Evolutionary conservation across 202 grass and related monocot genomes (phyloP).

Genomic region (Bolboschoenoplectus hybrid): DNA sequence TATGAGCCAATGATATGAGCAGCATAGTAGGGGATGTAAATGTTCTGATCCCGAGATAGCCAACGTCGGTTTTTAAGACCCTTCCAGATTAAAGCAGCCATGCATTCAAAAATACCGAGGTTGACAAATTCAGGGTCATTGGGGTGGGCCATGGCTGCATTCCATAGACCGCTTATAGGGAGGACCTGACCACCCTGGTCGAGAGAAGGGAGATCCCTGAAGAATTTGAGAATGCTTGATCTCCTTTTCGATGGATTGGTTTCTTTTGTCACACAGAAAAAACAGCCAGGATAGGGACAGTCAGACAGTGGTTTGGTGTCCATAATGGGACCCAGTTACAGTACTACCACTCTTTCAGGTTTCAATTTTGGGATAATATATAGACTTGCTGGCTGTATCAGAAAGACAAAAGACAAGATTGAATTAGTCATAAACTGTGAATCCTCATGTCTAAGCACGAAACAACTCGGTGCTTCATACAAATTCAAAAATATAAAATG

Average conservation of each 20-base stretch:
- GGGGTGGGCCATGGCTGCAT: slow-evolving; percentile 85
- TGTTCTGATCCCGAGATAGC: slow-evolving; percentile 91
- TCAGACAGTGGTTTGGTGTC: slow-evolving; percentile 59
- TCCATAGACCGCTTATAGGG: slow-evolving; percentile 88
- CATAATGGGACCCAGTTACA: slow-evolving; percentile 27
- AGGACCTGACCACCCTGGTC: slow-evolving; percentile 96
- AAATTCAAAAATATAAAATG: background rate
- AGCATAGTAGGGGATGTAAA: slow-evolving; percentile 92
- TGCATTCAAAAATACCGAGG: slow-evolving; percentile 94
- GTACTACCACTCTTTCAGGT: background rate
- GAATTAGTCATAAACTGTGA: background rate
- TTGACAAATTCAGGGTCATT: slow-evolving; percentile 95
- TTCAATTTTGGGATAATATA: background rate
- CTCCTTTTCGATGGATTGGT: slow-evolving; percentile 79
- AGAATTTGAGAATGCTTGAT: slow-evolving; percentile 82
- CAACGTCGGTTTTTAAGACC: slow-evolving; percentile 88
- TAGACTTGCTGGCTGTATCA: background rate
- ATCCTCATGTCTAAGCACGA: background rate
- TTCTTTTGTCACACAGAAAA: slow-evolving; percentile 96
- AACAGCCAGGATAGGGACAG: slow-evolving; percentile 91
- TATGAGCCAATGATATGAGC: slow-evolving; percentile 95
- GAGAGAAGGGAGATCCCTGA: slow-evolving; percentile 85
- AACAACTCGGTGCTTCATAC: background rate
- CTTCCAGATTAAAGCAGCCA: slow-evolving; percentile 94
- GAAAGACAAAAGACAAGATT: background rate